Evolutionary conservation across 2,329 filamentous ascomycete species (phyloP).

Genomic region (Dryadomyces quercivorus): DNA sequence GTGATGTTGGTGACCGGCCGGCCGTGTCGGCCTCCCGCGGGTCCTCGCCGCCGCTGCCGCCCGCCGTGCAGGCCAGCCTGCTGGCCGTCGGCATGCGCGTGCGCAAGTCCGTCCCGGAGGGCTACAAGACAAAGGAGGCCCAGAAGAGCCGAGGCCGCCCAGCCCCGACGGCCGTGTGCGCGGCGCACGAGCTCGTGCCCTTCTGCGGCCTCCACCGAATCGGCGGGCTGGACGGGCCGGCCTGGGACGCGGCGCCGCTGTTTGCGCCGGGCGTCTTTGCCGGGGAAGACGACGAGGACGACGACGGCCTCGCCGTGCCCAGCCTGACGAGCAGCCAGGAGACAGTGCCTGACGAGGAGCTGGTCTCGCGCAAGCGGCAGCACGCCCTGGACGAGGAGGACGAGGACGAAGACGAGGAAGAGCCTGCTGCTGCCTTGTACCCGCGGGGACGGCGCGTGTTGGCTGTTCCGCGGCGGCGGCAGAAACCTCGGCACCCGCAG

Average conservation of each 20-base stretch:
- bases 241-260: constrained; percentile 15
- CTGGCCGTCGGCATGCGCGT: constrained; percentile 88
- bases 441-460: constrained; percentile 30
- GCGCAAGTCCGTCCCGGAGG: constrained; percentile 84
- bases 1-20: constrained; percentile 6
- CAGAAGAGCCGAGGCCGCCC: background rate
- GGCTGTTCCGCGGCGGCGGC: constrained; percentile 30
- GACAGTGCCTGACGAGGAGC: constrained; percentile 25
- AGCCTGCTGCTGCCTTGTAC: constrained; percentile 16
- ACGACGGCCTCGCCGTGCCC: too few relatives aligned
- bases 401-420: constrained; percentile 22
- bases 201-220: constrained; percentile 73
- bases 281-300: constrained; percentile 11
- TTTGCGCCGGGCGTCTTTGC: constrained; percentile 5
- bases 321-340: constrained; percentile 43
- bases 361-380: background rate
- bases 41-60: constrained; percentile 41
- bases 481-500: too few relatives aligned
- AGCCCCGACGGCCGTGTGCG: background rate
- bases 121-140: constrained; percentile 65
- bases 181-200: constrained; percentile 57
- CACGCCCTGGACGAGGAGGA: background rate
- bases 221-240: constrained; percentile 54
- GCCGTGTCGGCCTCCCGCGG: constrained; percentile 22
- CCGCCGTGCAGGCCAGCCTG: constrained; percentile 66